phyloP scores from a whole-genome alignment of 768 basidiomycete genomes.

The Hydnomerulius pinastri region DNA sequence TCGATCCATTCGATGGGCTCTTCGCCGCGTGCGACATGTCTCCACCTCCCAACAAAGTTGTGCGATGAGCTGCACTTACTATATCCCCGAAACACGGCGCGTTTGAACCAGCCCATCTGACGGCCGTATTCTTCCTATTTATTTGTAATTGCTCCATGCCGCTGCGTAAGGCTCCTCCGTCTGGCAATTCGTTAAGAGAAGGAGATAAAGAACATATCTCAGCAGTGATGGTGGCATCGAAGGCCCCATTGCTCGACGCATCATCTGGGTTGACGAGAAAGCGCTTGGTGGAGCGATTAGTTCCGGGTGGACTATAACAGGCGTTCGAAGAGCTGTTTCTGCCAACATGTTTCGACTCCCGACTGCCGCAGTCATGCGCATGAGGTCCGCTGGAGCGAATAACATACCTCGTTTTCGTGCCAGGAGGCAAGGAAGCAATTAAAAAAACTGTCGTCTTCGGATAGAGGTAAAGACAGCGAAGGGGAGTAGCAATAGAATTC shows the following conservation, averaged over 20 bases:
- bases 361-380: constrained; percentile 12
- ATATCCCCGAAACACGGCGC: constrained; percentile 49
- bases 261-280: constrained; percentile 15
- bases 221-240: constrained; percentile 56
- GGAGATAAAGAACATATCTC: constrained; percentile 37
- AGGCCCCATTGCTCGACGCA: constrained; percentile 19
- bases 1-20: constrained; percentile 39
- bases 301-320: constrained; percentile 40
- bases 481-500: constrained; percentile 47
- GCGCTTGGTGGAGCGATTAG: constrained; percentile 18
- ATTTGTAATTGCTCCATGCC: constrained; percentile 59
- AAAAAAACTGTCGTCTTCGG: constrained; percentile 36
- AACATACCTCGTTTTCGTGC: constrained; percentile 32
- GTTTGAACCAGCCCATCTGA: constrained; percentile 58
- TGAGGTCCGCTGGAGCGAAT: background rate
- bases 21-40: constrained; percentile 33
- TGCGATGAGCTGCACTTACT: constrained; percentile 43
- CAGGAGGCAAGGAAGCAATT: constrained; percentile 50
- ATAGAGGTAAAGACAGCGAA: constrained; percentile 35
- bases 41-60: constrained; percentile 54
- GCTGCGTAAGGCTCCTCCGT: constrained; percentile 46
- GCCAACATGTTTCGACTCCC: constrained; percentile 33
- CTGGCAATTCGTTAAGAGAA: constrained; percentile 28
- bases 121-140: constrained; percentile 59
- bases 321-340: constrained; percentile 36